phyloP scores from a whole-genome alignment of 116 monocot genomes.

The Trichopus zeylanicus region DNA sequence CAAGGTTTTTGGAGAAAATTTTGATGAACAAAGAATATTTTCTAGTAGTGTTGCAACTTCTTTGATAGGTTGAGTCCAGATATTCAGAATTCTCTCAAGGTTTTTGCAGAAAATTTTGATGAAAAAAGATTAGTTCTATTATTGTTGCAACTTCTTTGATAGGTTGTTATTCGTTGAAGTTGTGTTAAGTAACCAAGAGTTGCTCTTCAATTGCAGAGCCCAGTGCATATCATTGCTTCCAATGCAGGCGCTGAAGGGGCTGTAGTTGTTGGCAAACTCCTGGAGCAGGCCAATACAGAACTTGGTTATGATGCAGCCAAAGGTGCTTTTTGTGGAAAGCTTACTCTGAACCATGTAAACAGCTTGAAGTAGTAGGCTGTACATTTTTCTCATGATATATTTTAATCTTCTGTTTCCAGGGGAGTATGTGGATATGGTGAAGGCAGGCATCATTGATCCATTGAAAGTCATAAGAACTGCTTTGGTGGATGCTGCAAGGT shows the following conservation, averaged over 20 bases:
- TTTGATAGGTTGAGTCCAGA: no score
- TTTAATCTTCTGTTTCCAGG: slow-evolving; percentile 14
- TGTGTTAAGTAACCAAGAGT: neutral
- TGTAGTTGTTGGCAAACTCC: slow-evolving; percentile 68
- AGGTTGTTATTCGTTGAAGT: no score
- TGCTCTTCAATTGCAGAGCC: slow-evolving; percentile 31
- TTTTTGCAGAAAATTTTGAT: slow-evolving; percentile 2
- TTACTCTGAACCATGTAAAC: neutral
- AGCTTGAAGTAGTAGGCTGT: neutral
- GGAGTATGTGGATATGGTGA: slow-evolving; percentile 81
- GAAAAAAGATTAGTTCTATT: no score
- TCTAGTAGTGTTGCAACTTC: no score
- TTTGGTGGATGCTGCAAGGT: slow-evolving; percentile 70
- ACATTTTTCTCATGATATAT: neutral
- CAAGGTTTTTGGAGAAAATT: slow-evolving; percentile 33
- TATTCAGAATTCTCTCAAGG: slow-evolving; percentile 88
- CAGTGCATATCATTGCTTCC: slow-evolving; percentile 67
- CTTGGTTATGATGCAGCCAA: slow-evolving; percentile 90
- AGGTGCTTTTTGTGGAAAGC: slow-evolving; percentile 18
- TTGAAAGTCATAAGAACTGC: slow-evolving; percentile 80
- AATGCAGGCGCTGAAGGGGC: slow-evolving; percentile 89
- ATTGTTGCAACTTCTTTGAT: no score
- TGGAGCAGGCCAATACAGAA: slow-evolving; percentile 73
- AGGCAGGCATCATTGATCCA: slow-evolving; percentile 70
- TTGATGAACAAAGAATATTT: neutral